These are phyloP conservation scores for Daldinia loculata DNA, from an alignment of 495 filamentous ascomycete species.

Conservation along the genomic window DNA sequence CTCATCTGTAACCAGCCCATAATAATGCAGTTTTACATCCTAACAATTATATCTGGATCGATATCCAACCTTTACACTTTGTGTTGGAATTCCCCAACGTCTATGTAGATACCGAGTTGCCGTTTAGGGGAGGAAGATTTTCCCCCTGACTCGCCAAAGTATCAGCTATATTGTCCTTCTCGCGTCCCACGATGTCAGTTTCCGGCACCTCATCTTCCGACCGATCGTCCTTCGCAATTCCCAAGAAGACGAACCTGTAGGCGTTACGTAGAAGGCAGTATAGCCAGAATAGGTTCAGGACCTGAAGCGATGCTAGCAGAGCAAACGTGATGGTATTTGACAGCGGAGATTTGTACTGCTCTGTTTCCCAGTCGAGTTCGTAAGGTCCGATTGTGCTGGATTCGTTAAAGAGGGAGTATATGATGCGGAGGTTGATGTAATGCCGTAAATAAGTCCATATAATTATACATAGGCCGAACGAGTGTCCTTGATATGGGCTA, in stretches of 20 bases:
- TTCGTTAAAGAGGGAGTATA: slow-evolving; percentile 55
- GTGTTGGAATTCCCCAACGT: neutral
- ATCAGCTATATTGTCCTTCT: neutral
- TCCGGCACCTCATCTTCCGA: neutral
- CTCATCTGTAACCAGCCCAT: too few relatives aligned
- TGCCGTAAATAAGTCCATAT: slow-evolving; percentile 94
- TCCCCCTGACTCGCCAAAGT: neutral
- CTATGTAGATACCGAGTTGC: neutral
- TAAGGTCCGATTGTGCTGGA: neutral
- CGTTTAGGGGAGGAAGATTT: neutral
- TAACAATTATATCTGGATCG: neutral
- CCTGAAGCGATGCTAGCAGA: neutral
- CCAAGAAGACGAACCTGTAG: neutral
- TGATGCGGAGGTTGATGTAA: slow-evolving; percentile 85
- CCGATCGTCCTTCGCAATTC: neutral
- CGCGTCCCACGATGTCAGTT: too few relatives aligned
- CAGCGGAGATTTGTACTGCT: neutral
- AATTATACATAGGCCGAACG: slow-evolving; percentile 80
- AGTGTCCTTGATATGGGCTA: slow-evolving; percentile 56
- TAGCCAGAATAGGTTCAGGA: neutral
- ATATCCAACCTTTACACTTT: neutral
- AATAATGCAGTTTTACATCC: too few relatives aligned
- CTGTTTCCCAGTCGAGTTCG: neutral
- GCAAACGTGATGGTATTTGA: neutral
- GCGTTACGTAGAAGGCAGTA: neutral